These are phyloP conservation scores for Penicillium samsonianum DNA, from an alignment of 495 filamentous ascomycete genomes.

Conservation along the genomic window DNA sequence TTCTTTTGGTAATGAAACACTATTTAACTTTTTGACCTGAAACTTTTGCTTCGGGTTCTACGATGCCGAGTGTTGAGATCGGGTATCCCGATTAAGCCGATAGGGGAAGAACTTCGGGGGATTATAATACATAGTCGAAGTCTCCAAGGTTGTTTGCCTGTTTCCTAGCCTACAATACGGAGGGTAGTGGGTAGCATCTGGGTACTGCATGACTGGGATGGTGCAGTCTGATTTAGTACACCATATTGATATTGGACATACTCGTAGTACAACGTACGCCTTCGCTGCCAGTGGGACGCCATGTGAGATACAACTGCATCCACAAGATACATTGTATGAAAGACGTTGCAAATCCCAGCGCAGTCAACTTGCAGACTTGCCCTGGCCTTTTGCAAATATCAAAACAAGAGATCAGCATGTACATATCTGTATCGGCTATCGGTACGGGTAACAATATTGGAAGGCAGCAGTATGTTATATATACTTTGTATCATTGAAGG, in stretches of 20 bases:
- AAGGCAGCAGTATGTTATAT: background rate
- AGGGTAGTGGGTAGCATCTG: background rate
- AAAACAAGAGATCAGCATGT: slow-evolving; percentile 6
- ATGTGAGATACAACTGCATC: slow-evolving; percentile 6
- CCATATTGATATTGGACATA: background rate
- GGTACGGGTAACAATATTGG: background rate
- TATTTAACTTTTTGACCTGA: background rate
- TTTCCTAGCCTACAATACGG: background rate
- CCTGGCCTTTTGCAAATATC: slow-evolving; percentile 3
- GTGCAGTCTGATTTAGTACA: background rate
- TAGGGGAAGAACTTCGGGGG: slow-evolving; percentile 3
- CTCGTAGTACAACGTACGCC: background rate
- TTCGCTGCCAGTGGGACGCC: background rate
- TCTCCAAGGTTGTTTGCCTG: background rate
- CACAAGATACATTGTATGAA: background rate
- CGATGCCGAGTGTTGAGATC: slow-evolving; percentile 11
- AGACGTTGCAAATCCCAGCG: background rate
- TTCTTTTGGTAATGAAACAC: background rate
- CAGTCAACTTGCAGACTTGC: background rate
- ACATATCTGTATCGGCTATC: slow-evolving; percentile 12
- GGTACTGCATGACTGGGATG: background rate
- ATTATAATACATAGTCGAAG: background rate
- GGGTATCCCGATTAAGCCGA: slow-evolving; percentile 11
- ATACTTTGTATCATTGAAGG: background rate
- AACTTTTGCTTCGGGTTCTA: slow-evolving; percentile 2